phyloP scores from a whole-genome alignment of 371 early-diverging fungal genomes.

The Mucor circinelloides region DNA sequence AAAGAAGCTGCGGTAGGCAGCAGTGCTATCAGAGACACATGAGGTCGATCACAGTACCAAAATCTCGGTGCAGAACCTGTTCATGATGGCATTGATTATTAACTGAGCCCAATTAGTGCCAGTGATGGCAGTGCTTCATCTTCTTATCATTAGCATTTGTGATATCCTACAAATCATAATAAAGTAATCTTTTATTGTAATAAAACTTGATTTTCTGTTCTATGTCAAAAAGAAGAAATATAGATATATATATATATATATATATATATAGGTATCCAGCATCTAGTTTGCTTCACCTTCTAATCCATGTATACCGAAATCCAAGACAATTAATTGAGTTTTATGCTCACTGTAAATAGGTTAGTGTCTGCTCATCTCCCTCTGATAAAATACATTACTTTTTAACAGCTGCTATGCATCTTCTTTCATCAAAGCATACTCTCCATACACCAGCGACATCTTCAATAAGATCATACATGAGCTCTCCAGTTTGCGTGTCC shows the following conservation, averaged over 20 bases:
- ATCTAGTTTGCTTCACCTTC: slow-evolving; percentile 34
- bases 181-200: not conserved
- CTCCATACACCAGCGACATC: slow-evolving; percentile 87
- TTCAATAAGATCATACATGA: slow-evolving; percentile 73
- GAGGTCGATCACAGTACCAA: not conserved
- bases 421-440: slow-evolving; percentile 80
- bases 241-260: not conserved
- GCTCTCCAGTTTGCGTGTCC: slow-evolving; percentile 84
- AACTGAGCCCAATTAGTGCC: not conserved
- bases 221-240: not conserved
- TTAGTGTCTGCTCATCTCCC: not conserved
- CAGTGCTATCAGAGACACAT: not conserved
- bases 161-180: no score
- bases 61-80: not conserved
- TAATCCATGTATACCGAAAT: slow-evolving; percentile 54
- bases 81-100: not conserved
- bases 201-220: not conserved
- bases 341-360: slow-evolving; percentile 28
- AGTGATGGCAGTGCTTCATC: not conserved
- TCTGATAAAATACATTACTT: slow-evolving; percentile 29
- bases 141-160: no score
- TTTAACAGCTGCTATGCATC: slow-evolving; percentile 88
- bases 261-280: not conserved
- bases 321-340: slow-evolving; percentile 59
- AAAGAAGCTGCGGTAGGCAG: not conserved